Conservation (phyloP, 192 early-diverging fungal genomes). For the Tieghemiomyces parasiticus region DNA sequence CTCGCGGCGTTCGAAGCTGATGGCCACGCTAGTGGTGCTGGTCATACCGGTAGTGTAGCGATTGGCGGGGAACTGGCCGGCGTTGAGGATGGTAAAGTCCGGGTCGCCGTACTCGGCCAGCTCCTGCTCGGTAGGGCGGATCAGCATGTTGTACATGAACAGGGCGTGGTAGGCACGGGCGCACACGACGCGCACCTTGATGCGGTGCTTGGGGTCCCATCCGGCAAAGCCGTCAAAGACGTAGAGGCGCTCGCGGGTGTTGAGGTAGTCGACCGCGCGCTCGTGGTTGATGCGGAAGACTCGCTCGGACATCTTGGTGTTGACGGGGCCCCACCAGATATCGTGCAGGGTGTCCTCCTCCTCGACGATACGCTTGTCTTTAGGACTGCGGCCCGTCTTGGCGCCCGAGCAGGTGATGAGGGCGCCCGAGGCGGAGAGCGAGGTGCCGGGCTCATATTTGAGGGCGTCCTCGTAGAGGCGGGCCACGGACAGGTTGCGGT, state of each 20-base stretch:
- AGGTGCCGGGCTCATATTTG: slow-evolving; percentile 67
- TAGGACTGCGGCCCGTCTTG: slow-evolving; percentile 88
- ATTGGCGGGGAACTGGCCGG: slow-evolving; percentile 89
- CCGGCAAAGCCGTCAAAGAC: slow-evolving; percentile 97
- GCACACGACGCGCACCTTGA: slow-evolving; percentile 92
- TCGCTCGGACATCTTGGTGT: slow-evolving; percentile 70
- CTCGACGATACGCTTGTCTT: slow-evolving; percentile 96
- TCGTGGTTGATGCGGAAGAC: slow-evolving; percentile 91
- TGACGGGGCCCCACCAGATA: slow-evolving; percentile 98
- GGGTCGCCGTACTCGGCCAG: slow-evolving; percentile 85
- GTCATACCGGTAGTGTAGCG: slow-evolving; percentile 91
- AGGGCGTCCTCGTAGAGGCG: slow-evolving; percentile 90
- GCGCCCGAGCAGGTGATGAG: slow-evolving; percentile 78
- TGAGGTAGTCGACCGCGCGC: slow-evolving; percentile 90
- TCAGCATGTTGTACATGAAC: slow-evolving; percentile 99
- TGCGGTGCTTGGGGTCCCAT: slow-evolving; percentile 96
- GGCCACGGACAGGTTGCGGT: slow-evolving; percentile 70
- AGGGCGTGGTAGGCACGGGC: slow-evolving; percentile 90
- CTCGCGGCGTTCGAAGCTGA: slow-evolving; percentile 85
- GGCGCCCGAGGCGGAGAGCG: slow-evolving; percentile 81
- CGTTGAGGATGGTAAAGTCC: slow-evolving; percentile 96
- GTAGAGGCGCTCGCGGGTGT: slow-evolving; percentile 82
- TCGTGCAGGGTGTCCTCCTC: slow-evolving; percentile 70
- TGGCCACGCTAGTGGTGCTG: slow-evolving; percentile 76
- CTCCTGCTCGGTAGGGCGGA: slow-evolving; percentile 84